phyloP scores from a whole-genome alignment of 306 rosid species.

The Neltuma alba region DNA sequence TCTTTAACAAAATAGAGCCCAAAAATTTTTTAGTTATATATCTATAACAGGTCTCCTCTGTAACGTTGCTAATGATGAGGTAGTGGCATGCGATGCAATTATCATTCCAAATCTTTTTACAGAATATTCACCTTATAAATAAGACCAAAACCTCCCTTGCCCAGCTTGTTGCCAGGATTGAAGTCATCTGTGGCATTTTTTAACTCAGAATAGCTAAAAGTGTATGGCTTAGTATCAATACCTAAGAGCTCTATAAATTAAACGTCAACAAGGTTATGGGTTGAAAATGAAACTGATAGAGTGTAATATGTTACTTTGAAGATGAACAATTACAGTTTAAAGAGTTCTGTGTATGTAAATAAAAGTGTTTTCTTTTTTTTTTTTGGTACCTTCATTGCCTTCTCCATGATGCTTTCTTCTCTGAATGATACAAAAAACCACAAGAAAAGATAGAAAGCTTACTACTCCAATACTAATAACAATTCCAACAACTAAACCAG shows the following conservation, averaged over 20 bases:
- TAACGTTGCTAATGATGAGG: neutral
- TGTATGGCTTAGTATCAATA: slow-evolving; percentile 69
- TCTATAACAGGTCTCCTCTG: neutral
- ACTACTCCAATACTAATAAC: slow-evolving; percentile 55
- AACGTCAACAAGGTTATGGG: slow-evolving; percentile 28
- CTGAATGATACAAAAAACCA: slow-evolving; percentile 35
- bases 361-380: neutral
- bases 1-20: neutral
- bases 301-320: neutral
- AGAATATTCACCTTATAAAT: slow-evolving; percentile 61
- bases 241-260: slow-evolving; percentile 63
- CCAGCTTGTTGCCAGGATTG: slow-evolving; percentile 60
- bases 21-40: neutral
- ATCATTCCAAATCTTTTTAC: neutral
- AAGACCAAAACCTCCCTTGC: slow-evolving; percentile 92
- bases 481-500: slow-evolving; percentile 51
- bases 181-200: slow-evolving; percentile 72
- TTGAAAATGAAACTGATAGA: neutral
- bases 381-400: slow-evolving; percentile 74
- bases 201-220: slow-evolving; percentile 66
- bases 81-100: neutral
- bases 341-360: neutral
- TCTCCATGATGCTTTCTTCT: slow-evolving; percentile 47
- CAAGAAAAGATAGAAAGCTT: slow-evolving; percentile 40
- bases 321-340: neutral